Conservation (phyloP, 2,329 filamentous ascomycete species). For the Phoma sp. region DNA sequence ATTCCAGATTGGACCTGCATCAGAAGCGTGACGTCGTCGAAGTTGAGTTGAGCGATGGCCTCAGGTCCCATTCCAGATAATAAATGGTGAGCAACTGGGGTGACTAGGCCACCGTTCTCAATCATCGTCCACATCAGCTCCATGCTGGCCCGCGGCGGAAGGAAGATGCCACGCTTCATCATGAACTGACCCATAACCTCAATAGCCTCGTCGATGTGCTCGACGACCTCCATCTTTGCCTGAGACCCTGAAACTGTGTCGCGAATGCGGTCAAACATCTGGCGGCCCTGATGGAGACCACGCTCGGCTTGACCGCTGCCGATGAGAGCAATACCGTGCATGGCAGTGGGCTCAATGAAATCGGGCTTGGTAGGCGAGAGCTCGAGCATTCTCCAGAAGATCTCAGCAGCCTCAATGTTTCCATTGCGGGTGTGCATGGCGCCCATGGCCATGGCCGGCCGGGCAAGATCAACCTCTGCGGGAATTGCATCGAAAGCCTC, state of each 20-base stretch:
- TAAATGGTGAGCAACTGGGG: conserved; percentile 64
- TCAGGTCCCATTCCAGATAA: conserved; percentile 66
- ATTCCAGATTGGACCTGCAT: conserved; percentile 65
- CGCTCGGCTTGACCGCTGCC: conserved; percentile 84
- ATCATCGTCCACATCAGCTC: conserved; percentile 68
- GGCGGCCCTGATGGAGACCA: conserved; percentile 76
- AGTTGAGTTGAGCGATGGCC: conserved; percentile 62
- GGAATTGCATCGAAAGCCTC: conserved; percentile 59
- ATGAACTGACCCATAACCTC: conserved; percentile 70
- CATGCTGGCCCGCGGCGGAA: conserved; percentile 62
- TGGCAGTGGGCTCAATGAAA: conserved; percentile 85
- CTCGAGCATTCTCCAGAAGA: conserved; percentile 78
- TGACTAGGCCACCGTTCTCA: conserved; percentile 68
- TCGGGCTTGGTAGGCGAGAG: conserved; percentile 66
- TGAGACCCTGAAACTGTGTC: conserved; percentile 60
- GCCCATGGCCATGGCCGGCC: conserved; percentile 78
- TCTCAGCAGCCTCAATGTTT: conserved; percentile 75
- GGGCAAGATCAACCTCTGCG: conserved; percentile 50
- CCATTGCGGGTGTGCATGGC: conserved; percentile 85
- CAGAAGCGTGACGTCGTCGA: conserved; percentile 62
- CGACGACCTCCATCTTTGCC: conserved; percentile 63
- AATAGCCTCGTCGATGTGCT: conserved; percentile 86
- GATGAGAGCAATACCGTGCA: conserved; percentile 89
- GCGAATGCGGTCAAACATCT: conserved; percentile 86
- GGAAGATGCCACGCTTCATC: conserved; percentile 57